Conservation (phyloP, 2,329 filamentous ascomycete species). For the Botrytis elliptica region DNA sequence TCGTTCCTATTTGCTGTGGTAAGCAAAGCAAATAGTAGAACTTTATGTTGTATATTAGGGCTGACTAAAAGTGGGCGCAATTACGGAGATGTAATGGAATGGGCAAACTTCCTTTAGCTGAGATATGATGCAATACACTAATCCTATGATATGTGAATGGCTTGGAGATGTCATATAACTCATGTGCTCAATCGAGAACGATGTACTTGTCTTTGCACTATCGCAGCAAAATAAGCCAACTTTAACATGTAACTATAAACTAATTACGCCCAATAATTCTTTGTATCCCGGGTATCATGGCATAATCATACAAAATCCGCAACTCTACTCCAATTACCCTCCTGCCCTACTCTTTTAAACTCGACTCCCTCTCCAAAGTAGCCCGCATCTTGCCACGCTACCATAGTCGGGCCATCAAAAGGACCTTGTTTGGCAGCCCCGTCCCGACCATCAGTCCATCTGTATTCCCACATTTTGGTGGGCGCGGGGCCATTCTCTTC, state of each 20-base stretch:
- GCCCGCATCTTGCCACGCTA: conserved; percentile 84
- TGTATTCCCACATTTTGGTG: conserved; percentile 75
- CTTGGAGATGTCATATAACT: neutral
- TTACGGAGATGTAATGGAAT: neutral
- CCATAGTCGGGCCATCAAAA: conserved; percentile 82
- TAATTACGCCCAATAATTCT: neutral
- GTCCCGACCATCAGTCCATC: conserved; percentile 87
- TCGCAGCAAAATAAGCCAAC: neutral
- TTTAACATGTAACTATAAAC: neutral
- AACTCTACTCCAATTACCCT: conserved; percentile 42
- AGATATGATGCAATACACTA: neutral
- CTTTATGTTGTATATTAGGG: conserved; percentile 23
- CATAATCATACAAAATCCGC: conserved; percentile 39
- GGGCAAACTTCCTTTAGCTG: neutral
- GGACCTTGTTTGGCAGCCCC: conserved; percentile 78
- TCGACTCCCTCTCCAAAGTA: conserved; percentile 92
- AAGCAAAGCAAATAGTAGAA: conserved; percentile 3
- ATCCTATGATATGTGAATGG: neutral
- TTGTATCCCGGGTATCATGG: conserved; percentile 15
- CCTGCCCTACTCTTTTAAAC: conserved; percentile 60
- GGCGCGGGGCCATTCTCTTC: conserved; percentile 30
- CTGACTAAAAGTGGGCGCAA: conserved; percentile 19
- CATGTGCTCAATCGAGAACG: neutral
- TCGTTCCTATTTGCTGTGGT: conserved; percentile 17
- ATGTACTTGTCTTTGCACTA: neutral